Evolutionary conservation across 352 stramenopile species (phyloP).

Genomic region (Globisporangium cylindrosporum): DNA sequence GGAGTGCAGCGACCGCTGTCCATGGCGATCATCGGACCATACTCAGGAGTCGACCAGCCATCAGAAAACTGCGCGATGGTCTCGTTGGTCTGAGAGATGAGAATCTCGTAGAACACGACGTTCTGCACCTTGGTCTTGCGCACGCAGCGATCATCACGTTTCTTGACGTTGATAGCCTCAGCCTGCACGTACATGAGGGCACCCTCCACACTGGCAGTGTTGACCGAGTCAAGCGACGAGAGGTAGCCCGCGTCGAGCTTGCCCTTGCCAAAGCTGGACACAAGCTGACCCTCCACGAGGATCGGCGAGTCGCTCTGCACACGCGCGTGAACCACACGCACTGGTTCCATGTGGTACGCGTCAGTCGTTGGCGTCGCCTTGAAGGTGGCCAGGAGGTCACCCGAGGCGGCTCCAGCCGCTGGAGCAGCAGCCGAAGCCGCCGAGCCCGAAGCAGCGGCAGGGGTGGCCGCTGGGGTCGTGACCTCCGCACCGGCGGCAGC

Average conservation of each 20-base stretch:
- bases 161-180: slow-evolving; percentile 70
- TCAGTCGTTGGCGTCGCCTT: slow-evolving; percentile 5
- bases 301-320: slow-evolving; percentile 69
- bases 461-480: not conserved
- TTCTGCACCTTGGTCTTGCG: slow-evolving; percentile 53
- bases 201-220: slow-evolving; percentile 69
- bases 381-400: slow-evolving; percentile 6
- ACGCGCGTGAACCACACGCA: slow-evolving; percentile 63
- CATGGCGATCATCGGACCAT: slow-evolving; percentile 43
- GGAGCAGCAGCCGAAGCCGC: not conserved
- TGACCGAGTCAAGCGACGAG: slow-evolving; percentile 61
- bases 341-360: slow-evolving; percentile 52
- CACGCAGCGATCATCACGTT: slow-evolving; percentile 46
- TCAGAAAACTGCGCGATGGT: slow-evolving; percentile 37
- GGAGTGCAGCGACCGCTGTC: slow-evolving; percentile 38
- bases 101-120: slow-evolving; percentile 52
- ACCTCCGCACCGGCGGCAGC: slow-evolving; percentile 4
- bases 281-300: slow-evolving; percentile 50
- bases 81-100: slow-evolving; percentile 45
- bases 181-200: slow-evolving; percentile 81
- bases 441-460: not conserved
- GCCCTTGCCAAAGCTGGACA: slow-evolving; percentile 53
- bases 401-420: not conserved
- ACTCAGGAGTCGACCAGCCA: slow-evolving; percentile 36
- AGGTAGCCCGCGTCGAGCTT: slow-evolving; percentile 60